Base-by-base conservation (phyloP, 2,329 filamentous ascomycete genomes). In the Talaromyces sp. region DNA sequence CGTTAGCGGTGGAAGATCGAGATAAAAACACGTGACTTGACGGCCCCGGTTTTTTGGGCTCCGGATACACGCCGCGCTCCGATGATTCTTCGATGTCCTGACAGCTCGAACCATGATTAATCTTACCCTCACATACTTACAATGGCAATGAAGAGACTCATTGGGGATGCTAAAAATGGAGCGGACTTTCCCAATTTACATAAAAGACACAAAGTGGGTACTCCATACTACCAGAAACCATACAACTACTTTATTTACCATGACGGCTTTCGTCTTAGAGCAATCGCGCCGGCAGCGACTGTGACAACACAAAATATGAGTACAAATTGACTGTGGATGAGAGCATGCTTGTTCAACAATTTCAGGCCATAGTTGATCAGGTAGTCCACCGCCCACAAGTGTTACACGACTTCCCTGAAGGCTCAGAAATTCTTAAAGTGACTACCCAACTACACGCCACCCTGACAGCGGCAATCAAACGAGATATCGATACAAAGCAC, bases 141-240 rank as follows among this genome's bases (percentile, higher is more conserved):
- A 56, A 75, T 75, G 72, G 66, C 65, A 52, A 65, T 63, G 21
- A 75, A 74, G 64, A 68, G 72, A 37, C 66, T 68, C 37, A 64
- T 65, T 5, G 58, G 62, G 1, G 66, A 67, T 35, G 55, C 64
- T 6, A 54, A 23, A 35, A 23, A 54, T 23, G 28, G 31, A 11
- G 50, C 39, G 35, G 58, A 39, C 21, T n/a, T 58, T 21, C 21
- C 46, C 50, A 39, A 52, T 6, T 3, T 48, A 48, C 50, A 14
- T 9, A 70, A 70, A 50, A 65, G 64, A 57, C 28, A 50, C 33
- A 73, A 70, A 65, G 66, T 69, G 59, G 65, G 58, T 37, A 42
- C 16, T 35, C 21, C 7, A 48, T 39, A 23, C 44, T 33, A 7
- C 28, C 31, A 37, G 16, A 35, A 39, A 40, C 42, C 35, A 37